Base-by-base conservation (phyloP, 345 rosid genomes). In the Brassica rapa region DNA sequence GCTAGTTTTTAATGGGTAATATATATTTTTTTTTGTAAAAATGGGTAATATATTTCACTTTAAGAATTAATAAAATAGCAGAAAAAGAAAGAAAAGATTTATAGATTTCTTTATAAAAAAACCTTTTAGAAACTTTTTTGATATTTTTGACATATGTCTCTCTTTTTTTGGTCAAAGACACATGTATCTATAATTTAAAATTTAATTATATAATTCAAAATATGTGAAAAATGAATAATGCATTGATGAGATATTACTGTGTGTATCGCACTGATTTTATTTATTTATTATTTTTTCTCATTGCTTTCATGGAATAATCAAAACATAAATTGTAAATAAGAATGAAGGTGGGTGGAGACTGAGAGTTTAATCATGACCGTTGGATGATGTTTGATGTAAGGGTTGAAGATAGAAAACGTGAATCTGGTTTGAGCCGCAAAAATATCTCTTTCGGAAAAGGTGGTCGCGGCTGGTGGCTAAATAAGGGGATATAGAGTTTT, bases 391-490 rank as follows among this genome's bases (percentile, higher is more conserved):
- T 39, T 39, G 46, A 39, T 39, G 14, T 8, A 39, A 10, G 46
- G 46, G 46, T 39, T 39, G 46, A 39, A 41, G 49, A 72, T 46
- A 57, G 25, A 49, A 61, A 73, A 49, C 70, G 74, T 73, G 70
- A 64, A 46, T 66, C 59, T 72, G 68, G 77, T 41, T 57, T 72
- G 21, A 57, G 77, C 49, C 67, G 60, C 76, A 77, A 64, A 71
- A n/a, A 59, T 6, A 5, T 30, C 1, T 11, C 12, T 64, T 51
- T 15, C 2, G 23, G 25, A 46, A 71, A 77, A 71, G 49, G 81
- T 64, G 61, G 81, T 77, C 76, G 71, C 29, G 66, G 72, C 25
- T 65, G 76, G 53, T 71, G 76, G 81, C 81, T 71, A 9, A 25
- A 19, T 19, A 19, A 41, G 23, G 61, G 67, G 46, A 70, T 55